Evolutionary conservation across 2,329 filamentous ascomycete species (phyloP), one percentile per base, ranked within the genome.

Genomic region (Fusarium newnesense): DNA sequence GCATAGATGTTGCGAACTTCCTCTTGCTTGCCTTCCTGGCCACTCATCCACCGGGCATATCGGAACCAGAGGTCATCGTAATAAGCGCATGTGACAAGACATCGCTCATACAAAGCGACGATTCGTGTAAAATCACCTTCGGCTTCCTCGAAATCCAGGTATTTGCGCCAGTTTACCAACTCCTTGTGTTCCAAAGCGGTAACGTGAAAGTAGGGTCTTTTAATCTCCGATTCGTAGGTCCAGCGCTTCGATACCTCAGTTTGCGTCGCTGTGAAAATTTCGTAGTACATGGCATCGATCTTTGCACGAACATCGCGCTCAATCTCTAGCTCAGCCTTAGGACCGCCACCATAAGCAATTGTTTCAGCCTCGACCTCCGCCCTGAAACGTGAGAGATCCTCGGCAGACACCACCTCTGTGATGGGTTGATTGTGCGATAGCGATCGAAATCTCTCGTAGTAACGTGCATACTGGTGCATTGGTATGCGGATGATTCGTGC

Each of bases 1-100:
- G 96, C 91, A 80, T 97, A 98, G 72, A 98, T 96, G 81, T 94
- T 95, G 64, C 96, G 92, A 10, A 96, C 92, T 79, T 98, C 95
- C 80, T 98, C 94, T 50, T 95, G 91, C 81, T 97, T 97, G 75
- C 87, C 91, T 4, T 90, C 84, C 79, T 97, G 94, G 0, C 90
- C 90, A 67, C 89, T 87, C 93, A 98, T 97, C 96, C 96, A 99
- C 44, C 96, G 88, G 21, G 93, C 94, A 82, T 97, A 99, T n/a
- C 96, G 93, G 78, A 97, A 91, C 96, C 96, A 99, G 82, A 98
- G 97, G 80, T 98, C 96, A 56, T 98, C 96, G 80, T 99, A 98
- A 75, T 97, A 93, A 21, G 96, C 96, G 78, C 94, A 97, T 1
- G 94, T 96, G 40, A 97, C 94, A 59, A 99, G 84, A 77, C 95